Base-by-base conservation (phyloP, 306 rosid species). In the Fragaria ananassa region DNA sequence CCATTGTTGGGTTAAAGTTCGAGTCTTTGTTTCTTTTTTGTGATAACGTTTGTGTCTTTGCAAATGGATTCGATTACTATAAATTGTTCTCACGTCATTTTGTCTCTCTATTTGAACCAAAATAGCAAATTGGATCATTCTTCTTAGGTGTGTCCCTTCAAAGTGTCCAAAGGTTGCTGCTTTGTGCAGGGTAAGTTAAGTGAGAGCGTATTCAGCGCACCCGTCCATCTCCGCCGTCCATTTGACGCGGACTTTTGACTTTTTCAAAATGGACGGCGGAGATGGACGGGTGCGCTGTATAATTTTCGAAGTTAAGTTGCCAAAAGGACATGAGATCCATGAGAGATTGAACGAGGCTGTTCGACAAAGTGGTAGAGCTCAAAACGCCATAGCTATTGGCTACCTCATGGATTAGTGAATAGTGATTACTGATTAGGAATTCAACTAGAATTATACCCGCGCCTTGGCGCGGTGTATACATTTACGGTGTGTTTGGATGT, bases 101-200 rank as follows among this genome's bases (percentile, higher is more conserved):
- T 46, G 1, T 46, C 3, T 11, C 0, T 46, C 51, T 11, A 13
- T 9, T 29, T 29, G 51, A 13, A 47, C 29, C 68, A 29, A 31
- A 29, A 10, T 15, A 17, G 46, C 68, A 62, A 31, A 29, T 4
- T 15, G 27, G 63, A 35, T 34, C 45, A 53, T 21, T 39, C 54
- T 41, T 31, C 61, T 57, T 23, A 68, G n/a, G 46, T 51, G 72
- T 45, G 71, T 70, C 76, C 65, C 62, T 60, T 70, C 17, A 18
- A 70, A 19, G 54, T 34, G 51, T 19, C 63, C 39, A 46, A 47
- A 23, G 71, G 71, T 60, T 61, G 63, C 9, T 49, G 63, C 14
- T 34, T 66, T 74, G 4, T 54, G 60, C 25, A 8, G 60, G 27
- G 27, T 6, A 50, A 3, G 6, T 53, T 19, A 19, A 19, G 12